Evolutionary conservation across 352 stramenopile species (phyloP).

Genomic region (Phytophthora chlamydospora): DNA sequence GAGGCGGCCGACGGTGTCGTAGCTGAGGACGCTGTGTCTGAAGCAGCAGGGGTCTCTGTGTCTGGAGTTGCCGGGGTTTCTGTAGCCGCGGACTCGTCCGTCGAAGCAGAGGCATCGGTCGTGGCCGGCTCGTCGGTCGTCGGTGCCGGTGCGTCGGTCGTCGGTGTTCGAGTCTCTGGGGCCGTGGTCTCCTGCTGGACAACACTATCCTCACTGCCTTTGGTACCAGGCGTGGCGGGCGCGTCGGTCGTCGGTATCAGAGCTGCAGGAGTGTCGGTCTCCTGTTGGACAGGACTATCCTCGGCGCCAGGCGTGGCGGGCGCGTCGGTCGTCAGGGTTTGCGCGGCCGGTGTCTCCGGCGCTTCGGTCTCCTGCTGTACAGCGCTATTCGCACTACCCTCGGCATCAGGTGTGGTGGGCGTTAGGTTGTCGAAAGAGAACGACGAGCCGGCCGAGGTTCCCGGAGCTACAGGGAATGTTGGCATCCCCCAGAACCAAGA

Average conservation of each 20-base stretch:
- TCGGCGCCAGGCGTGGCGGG: neutral
- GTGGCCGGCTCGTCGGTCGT: neutral
- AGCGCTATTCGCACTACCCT: constrained; percentile 4
- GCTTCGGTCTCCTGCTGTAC: neutral
- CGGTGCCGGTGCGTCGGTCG: constrained; percentile 18
- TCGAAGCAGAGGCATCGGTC: neutral
- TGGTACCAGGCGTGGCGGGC: neutral
- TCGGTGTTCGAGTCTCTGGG: neutral
- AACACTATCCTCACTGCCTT: neutral
- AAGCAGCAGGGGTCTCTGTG: neutral
- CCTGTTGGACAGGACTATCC: neutral
- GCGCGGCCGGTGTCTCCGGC: constrained; percentile 14
- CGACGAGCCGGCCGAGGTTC: neutral
- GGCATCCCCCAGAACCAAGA: neutral
- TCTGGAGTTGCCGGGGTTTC: constrained; percentile 2
- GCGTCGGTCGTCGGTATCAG: constrained; percentile 17
- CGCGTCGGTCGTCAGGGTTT: constrained; percentile 14
- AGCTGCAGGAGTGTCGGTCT: constrained; percentile 8
- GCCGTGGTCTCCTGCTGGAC: neutral
- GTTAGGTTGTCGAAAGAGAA: constrained; percentile 7
- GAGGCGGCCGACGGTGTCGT: constrained; percentile 3
- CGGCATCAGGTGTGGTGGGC: neutral
- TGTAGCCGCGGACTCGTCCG: neutral
- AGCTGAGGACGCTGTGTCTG: neutral
- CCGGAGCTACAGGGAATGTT: neutral